Evolutionary conservation across 2,329 filamentous ascomycete species (phyloP), one percentile per base, ranked within the genome.

Genomic region (Pestalotiopsis sp.): DNA sequence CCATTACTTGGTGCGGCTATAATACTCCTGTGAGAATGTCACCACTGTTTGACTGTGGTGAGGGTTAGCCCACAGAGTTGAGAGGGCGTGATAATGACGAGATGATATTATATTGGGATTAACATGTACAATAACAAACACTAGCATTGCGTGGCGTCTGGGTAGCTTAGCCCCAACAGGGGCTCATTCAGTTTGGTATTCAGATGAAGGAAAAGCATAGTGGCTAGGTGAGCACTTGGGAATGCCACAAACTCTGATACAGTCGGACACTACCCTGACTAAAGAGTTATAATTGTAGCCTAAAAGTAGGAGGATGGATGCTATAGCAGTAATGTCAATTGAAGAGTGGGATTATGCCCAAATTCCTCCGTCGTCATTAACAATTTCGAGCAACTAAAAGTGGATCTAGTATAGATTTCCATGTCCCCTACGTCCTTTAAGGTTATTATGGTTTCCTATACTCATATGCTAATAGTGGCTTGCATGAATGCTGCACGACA

Each of bases 81-180:
- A 22, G 17, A 52, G 20, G 44, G 17, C 20, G 44, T 9, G 44
- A 9, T 52, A 52, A 52, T 56, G 44, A 66, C n/a, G 52, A 22
- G 17, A 52, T 55, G 30, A 55, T 10, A 58, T 20, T 55, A 30
- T 22, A 22, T 44, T 64, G 17, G 64, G 30, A 61, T 39, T 39
- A 20, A 20, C 6, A 35, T 20, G 26, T 20, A 39, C 24, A 39
- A 61, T 20, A 35, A 61, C 26, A 35, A 39, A 64, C 58, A 66
- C 59, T 58, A 64, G 48, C 67, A 68, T 68, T 65, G 63, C 67
- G 40, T 66, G 67, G 67, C 67, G 67, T 66, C 61, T 11, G 63
- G 14, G 3, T 63, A 48, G 35, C 63, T 63, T 62, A 13, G 17
- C 4, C 48, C 44, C 44, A n/a, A 39, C 13, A 60, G 10, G 26